These are phyloP conservation scores for Acanthamoeba pearcei DNA, from an alignment of 208 protist species.

Conservation along the genomic window DNA sequence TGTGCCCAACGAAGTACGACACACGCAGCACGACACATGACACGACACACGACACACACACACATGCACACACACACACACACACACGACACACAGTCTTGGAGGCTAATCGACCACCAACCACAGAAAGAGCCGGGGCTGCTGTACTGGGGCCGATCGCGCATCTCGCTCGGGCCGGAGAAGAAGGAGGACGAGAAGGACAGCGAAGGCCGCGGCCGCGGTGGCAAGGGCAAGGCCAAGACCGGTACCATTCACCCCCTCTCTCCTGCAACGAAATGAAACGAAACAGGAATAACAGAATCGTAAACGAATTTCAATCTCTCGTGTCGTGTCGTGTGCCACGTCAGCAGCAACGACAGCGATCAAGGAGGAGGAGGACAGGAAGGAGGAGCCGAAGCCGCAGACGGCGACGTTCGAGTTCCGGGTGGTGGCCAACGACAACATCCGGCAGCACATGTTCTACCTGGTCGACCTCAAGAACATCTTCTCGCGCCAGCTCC, in stretches of 20 bases:
- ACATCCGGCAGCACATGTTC: slow-evolving; percentile 21
- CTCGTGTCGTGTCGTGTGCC: background rate
- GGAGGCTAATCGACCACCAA: background rate
- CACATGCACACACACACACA: background rate
- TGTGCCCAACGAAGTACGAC: background rate
- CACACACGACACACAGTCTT: background rate
- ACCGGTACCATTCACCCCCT: background rate
- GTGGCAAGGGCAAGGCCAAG: slow-evolving; percentile 32
- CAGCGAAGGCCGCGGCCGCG: slow-evolving; percentile 20
- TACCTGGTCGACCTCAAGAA: slow-evolving; percentile 89
- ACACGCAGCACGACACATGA: background rate
- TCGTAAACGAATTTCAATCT: background rate
- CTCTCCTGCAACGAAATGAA: too few species aligned
- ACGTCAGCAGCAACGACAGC: background rate
- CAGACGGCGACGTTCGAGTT: slow-evolving; percentile 27
- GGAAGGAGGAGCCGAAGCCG: slow-evolving; percentile 42
- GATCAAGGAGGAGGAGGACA: slow-evolving; percentile 51
- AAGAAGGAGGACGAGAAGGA: slow-evolving; percentile 56
- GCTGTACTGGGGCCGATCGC: slow-evolving; percentile 47
- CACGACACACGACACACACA: background rate
- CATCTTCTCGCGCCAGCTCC: slow-evolving; percentile 92
- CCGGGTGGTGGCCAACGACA: slow-evolving; percentile 46
- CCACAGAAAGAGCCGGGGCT: slow-evolving; percentile 32
- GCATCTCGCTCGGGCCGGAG: background rate
- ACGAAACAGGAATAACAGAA: background rate